Evolutionary conservation across 2,329 filamentous ascomycete species (phyloP).

Genomic region (Graphilbum fragrans): DNA sequence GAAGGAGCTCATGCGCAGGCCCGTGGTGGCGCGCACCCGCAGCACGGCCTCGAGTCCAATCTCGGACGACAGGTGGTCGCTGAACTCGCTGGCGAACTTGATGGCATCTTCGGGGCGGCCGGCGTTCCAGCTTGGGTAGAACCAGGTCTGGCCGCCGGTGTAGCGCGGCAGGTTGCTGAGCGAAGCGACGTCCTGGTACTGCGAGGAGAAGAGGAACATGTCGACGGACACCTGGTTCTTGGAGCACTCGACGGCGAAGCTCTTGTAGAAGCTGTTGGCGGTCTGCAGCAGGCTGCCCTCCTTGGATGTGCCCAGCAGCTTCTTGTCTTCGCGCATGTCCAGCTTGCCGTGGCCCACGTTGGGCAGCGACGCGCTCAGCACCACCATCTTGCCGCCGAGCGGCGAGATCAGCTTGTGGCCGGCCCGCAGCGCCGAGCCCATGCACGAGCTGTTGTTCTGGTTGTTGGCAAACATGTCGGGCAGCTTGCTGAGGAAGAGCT

Average conservation of each 20-base stretch:
- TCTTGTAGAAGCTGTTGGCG: slow-evolving; percentile 95
- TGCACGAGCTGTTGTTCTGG: slow-evolving; percentile 77
- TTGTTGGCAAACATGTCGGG: slow-evolving; percentile 97
- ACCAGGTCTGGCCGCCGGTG: slow-evolving; percentile 95
- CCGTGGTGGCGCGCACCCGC: slow-evolving; percentile 87
- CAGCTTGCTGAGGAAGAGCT: slow-evolving; percentile 79
- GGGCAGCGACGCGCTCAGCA: slow-evolving; percentile 79
- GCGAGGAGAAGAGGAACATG: slow-evolving; percentile 93
- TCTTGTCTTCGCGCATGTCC: slow-evolving; percentile 93
- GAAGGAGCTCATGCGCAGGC: slow-evolving; percentile 91
- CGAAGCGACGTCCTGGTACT: slow-evolving; percentile 95
- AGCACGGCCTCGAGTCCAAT: slow-evolving; percentile 94
- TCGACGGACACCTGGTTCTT: slow-evolving; percentile 98
- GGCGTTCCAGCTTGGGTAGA: slow-evolving; percentile 96
- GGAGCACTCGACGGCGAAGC: slow-evolving; percentile 95
- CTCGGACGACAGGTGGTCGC: slow-evolving; percentile 90
- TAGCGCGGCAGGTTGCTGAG: slow-evolving; percentile 92
- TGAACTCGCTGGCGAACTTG: slow-evolving; percentile 95
- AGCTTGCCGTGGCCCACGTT: slow-evolving; percentile 84
- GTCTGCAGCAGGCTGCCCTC: slow-evolving; percentile 82
- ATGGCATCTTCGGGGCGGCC: slow-evolving; percentile 89
- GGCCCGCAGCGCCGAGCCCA: slow-evolving; percentile 85
- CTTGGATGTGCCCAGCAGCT: slow-evolving; percentile 84
- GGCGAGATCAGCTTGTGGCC: slow-evolving; percentile 93
- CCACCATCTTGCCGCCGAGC: slow-evolving; percentile 87